phyloP scores from a whole-genome alignment of 768 basidiomycete species.

The Pilatotrama ljubarskyi region DNA sequence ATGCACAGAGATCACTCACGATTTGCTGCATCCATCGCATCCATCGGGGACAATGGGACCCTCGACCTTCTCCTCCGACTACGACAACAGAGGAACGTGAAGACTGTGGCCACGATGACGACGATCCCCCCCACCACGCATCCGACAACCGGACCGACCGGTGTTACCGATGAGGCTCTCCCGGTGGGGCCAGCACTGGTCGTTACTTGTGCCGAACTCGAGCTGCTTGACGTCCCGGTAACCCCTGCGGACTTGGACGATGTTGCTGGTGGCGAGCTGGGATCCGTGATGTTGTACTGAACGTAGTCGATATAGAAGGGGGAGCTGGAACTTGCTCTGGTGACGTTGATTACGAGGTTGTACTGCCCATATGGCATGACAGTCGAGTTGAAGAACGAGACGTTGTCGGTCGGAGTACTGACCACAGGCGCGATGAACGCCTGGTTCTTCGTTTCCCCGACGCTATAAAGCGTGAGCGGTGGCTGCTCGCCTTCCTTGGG shows the following conservation, averaged over 20 bases:
- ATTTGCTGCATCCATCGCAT: neutral
- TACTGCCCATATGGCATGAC: slow-evolving; percentile 10
- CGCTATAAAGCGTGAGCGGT: slow-evolving; percentile 10
- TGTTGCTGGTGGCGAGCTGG: neutral
- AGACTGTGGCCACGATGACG: slow-evolving; percentile 1
- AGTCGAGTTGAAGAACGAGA: slow-evolving; percentile 13
- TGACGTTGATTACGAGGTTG: slow-evolving; percentile 10
- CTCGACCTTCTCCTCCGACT: neutral
- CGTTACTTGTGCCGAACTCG: neutral
- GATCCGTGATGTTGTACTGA: slow-evolving; percentile 5
- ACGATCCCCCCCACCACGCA: slow-evolving; percentile 22
- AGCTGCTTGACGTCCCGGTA: neutral
- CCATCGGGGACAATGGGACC: neutral
- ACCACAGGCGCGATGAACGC: neutral
- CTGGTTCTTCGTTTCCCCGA: neutral
- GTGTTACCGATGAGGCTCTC: neutral
- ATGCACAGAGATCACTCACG: too few relatives aligned
- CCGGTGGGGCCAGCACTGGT: neutral
- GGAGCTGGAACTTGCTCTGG: neutral
- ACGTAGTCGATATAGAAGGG: slow-evolving; percentile 13
- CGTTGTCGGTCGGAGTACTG: neutral
- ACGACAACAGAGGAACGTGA: slow-evolving; percentile 6
- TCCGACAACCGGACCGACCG: slow-evolving; percentile 20
- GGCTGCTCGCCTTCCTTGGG: neutral
- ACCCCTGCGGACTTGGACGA: neutral